phyloP scores from a whole-genome alignment of 345 rosid species.

The Cardamine resedifolia region DNA sequence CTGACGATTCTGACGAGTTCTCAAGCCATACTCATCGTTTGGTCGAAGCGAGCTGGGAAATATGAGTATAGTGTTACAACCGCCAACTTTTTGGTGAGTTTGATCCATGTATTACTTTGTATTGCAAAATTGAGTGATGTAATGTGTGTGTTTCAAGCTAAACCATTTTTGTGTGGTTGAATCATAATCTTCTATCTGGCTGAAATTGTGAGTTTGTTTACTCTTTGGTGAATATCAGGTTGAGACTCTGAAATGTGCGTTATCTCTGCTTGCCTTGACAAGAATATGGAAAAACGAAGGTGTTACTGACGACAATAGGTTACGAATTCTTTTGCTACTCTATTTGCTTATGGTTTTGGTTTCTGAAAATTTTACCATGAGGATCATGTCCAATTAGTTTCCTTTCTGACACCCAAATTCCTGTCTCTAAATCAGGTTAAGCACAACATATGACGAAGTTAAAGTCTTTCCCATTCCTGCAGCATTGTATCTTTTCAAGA shows the following conservation, averaged over 20 bases:
- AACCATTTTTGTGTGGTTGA: background rate
- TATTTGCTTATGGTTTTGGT: background rate
- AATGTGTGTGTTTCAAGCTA: background rate
- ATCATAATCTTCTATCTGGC: background rate
- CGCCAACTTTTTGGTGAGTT: slow-evolving; percentile 86
- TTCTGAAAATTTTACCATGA: background rate
- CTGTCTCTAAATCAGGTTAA: slow-evolving; percentile 60
- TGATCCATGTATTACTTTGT: background rate
- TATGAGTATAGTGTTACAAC: slow-evolving; percentile 97
- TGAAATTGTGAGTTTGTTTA: slow-evolving; percentile 12
- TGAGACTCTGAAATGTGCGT: slow-evolving; percentile 85
- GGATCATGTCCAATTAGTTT: background rate
- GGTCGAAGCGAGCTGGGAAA: slow-evolving; percentile 99
- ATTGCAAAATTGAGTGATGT: background rate
- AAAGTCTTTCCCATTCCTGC: slow-evolving; percentile 93
- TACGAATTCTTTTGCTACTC: background rate
- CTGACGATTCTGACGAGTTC: slow-evolving; percentile 90
- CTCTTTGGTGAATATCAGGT: slow-evolving; percentile 52
- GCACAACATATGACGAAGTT: slow-evolving; percentile 85
- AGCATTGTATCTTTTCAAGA: slow-evolving; percentile 87
- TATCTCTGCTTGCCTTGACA: slow-evolving; percentile 85
- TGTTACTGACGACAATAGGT: slow-evolving; percentile 95
- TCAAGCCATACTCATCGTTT: slow-evolving; percentile 92
- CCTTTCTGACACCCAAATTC: slow-evolving; percentile 8
- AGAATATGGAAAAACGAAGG: slow-evolving; percentile 81